These are phyloP conservation scores for Lactarius pseudohatsudake DNA, from an alignment of 768 basidiomycete genomes.

Conservation along the genomic window DNA sequence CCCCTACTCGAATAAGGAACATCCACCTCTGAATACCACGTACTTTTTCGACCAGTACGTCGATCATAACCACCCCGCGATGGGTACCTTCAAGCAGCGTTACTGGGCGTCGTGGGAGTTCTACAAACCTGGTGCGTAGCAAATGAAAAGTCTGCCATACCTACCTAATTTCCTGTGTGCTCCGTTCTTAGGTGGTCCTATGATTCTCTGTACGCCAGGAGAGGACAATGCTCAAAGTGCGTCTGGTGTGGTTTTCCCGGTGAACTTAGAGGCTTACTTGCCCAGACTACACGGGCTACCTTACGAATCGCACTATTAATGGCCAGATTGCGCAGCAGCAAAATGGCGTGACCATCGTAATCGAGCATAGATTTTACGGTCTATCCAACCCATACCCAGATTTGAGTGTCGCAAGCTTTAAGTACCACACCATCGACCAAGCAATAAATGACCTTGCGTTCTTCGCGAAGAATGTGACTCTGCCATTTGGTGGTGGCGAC, in stretches of 20 bases:
- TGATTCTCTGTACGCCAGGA: slow-evolving; percentile 66
- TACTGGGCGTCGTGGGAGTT: slow-evolving; percentile 58
- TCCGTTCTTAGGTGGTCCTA: slow-evolving; percentile 45
- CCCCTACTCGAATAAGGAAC: slow-evolving; percentile 31
- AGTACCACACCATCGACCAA: neutral
- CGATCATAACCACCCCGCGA: slow-evolving; percentile 53
- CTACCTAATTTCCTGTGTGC: neutral
- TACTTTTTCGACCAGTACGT: slow-evolving; percentile 58
- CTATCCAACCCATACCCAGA: neutral
- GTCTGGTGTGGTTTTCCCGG: slow-evolving; percentile 14
- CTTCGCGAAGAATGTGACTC: slow-evolving; percentile 59
- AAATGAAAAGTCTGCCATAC: neutral
- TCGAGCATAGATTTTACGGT: slow-evolving; percentile 67
- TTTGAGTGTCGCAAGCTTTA: neutral
- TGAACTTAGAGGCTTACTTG: neutral
- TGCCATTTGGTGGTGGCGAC: slow-evolving; percentile 43
- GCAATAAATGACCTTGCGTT: slow-evolving; percentile 56
- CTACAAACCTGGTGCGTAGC: slow-evolving; percentile 44
- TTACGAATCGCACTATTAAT: slow-evolving; percentile 62
- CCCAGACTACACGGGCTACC: slow-evolving; percentile 45
- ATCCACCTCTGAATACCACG: slow-evolving; percentile 39
- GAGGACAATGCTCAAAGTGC: slow-evolving; percentile 54
- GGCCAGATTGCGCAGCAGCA: slow-evolving; percentile 67
- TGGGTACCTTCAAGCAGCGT: slow-evolving; percentile 75
- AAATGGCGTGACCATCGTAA: slow-evolving; percentile 57